phyloP scores from a whole-genome alignment of 257 asterid species.

The Ilex aquifolium region DNA sequence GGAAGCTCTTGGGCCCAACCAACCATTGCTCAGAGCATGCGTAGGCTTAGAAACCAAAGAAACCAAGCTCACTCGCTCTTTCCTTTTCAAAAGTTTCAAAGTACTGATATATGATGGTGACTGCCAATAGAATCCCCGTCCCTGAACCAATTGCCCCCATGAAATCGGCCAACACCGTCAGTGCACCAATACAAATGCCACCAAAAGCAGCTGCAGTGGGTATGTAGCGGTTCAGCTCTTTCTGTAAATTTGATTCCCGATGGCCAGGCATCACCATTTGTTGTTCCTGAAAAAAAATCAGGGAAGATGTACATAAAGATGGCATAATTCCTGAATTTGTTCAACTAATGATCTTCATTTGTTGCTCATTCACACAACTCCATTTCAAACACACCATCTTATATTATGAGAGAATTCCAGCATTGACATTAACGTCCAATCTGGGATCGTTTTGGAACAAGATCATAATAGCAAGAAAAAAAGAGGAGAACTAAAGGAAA shows the following conservation, averaged over 20 bases:
- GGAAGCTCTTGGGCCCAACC: neutral
- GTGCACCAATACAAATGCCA: slow-evolving; percentile 86
- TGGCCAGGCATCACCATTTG: slow-evolving; percentile 99
- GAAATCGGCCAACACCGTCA: slow-evolving; percentile 81
- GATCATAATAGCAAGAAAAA: no score
- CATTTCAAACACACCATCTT: neutral
- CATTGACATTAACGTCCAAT: no score
- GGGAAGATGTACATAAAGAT: neutral
- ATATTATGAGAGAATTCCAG: no score
- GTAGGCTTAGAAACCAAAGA: slow-evolving; percentile 64
- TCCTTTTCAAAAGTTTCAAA: slow-evolving; percentile 93
- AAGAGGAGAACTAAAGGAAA: no score
- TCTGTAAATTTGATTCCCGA: slow-evolving; percentile 75
- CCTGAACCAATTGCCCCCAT: slow-evolving; percentile 98
- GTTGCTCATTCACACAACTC: neutral
- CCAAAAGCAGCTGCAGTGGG: slow-evolving; percentile 96
- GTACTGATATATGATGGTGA: slow-evolving; percentile 82
- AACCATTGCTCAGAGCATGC: slow-evolving; percentile 8
- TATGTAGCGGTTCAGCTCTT: slow-evolving; percentile 84
- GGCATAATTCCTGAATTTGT: neutral
- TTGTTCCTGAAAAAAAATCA: slow-evolving; percentile 55
- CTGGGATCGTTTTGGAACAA: no score
- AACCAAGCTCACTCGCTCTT: slow-evolving; percentile 80
- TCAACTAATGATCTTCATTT: neutral
- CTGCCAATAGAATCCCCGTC: slow-evolving; percentile 80